A percentile compares a stretch with the other conserved stretches of the same genome.
Conservation (phyloP, 805 yeast species). For the Yueomyces sinensis region DNA sequence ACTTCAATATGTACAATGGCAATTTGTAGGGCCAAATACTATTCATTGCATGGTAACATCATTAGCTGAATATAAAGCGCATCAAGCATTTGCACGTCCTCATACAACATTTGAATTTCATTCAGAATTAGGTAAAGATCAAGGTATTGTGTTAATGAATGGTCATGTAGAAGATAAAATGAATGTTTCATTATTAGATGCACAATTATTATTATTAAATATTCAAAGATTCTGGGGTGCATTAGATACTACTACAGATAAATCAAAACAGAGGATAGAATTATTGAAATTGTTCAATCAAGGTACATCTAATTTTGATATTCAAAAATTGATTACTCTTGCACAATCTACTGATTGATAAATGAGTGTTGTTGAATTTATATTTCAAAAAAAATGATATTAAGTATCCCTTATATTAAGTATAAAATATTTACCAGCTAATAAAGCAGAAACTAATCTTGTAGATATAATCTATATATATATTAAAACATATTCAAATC, state of each 20-base stretch:
- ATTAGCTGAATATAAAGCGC: slow-evolving; percentile 81
- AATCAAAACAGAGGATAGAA: slow-evolving; percentile 36
- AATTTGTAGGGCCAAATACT: slow-evolving; percentile 70
- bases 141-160: slow-evolving; percentile 68
- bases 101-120: slow-evolving; percentile 88
- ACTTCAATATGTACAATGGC: slow-evolving; percentile 90
- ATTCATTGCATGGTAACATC: slow-evolving; percentile 85
- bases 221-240: slow-evolving; percentile 80
- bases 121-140: slow-evolving; percentile 49
- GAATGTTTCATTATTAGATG: slow-evolving; percentile 54
- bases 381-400: no score
- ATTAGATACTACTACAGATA: slow-evolving; percentile 29
- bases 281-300: slow-evolving; percentile 55
- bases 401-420: no score
- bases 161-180: slow-evolving; percentile 69
- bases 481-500: no score
- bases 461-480: no score
- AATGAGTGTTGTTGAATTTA: no score
- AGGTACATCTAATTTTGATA: slow-evolving; percentile 53
- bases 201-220: slow-evolving; percentile 63
- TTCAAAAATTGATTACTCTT: slow-evolving; percentile 56
- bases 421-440: no score
- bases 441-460: no score
- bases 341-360: slow-evolving; percentile 53
- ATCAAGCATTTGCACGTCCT: slow-evolving; percentile 85